Evolutionary conservation across 768 basidiomycete species (phyloP).

Genomic region (Serendipita sp.): DNA sequence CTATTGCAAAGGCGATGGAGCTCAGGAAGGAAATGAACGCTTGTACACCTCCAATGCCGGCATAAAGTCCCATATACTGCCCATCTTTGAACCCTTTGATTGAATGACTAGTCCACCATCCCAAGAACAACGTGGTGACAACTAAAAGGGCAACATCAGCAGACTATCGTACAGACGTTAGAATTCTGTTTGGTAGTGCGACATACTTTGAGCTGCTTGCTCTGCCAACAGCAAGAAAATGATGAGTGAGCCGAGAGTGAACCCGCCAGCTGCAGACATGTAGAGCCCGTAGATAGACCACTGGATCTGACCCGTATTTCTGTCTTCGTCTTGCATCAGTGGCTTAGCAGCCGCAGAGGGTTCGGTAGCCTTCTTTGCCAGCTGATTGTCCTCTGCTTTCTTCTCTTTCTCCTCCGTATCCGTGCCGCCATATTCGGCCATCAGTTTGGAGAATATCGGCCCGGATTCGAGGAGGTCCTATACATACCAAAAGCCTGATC

Average conservation of each 20-base stretch:
- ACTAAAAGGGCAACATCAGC: conserved; percentile 22
- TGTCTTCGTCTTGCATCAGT: conserved; percentile 40
- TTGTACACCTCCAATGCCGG: conserved; percentile 30
- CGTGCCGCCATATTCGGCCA: conserved; percentile 39
- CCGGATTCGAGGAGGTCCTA: conserved; percentile 32
- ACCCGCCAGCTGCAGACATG: conserved; percentile 35
- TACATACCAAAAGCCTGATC: not conserved
- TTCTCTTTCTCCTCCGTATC: conserved; percentile 25
- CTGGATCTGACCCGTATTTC: conserved; percentile 35
- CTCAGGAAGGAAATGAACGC: conserved; percentile 37
- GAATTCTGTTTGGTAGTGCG: no score
- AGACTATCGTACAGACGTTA: no score
- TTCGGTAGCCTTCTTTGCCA: conserved; percentile 19
- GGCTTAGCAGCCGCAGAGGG: not conserved
- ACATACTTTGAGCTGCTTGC: conserved; percentile 37
- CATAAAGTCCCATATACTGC: conserved; percentile 50
- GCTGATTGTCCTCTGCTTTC: conserved; percentile 9
- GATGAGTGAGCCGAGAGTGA: conserved; percentile 31
- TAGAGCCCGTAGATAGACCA: conserved; percentile 31
- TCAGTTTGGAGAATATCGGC: conserved; percentile 32
- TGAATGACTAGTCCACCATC: conserved; percentile 51
- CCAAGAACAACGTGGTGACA: conserved; percentile 50
- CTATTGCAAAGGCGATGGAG: conserved; percentile 33
- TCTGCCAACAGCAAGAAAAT: conserved; percentile 28
- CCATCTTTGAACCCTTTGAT: conserved; percentile 41